phyloP scores from a whole-genome alignment of 805 yeast genomes.

The Kuraishia molischiana region DNA sequence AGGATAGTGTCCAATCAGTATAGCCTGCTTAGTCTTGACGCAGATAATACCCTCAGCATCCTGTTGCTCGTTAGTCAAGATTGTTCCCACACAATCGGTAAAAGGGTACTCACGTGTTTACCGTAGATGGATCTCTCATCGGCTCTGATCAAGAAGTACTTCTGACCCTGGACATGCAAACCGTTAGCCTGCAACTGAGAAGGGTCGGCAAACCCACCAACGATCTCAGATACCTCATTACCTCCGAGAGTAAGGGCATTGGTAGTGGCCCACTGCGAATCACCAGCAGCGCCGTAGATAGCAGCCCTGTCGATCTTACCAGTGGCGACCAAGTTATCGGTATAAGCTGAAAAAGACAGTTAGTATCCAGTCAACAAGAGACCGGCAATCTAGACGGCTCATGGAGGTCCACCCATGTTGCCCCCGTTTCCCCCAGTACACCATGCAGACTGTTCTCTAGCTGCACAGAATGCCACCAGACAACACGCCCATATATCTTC shows the following conservation, averaged over 20 bases:
- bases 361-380: no score
- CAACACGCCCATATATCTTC: no score
- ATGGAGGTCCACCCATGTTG: no score
- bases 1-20: slow-evolving; percentile 90
- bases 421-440: no score
- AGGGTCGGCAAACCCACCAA: slow-evolving; percentile 74
- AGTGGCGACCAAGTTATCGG: slow-evolving; percentile 84
- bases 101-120: slow-evolving; percentile 33
- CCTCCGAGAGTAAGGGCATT: slow-evolving; percentile 55
- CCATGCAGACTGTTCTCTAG: not conserved
- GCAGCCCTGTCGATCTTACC: slow-evolving; percentile 90
- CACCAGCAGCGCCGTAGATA: slow-evolving; percentile 90
- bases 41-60: slow-evolving; percentile 83
- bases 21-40: slow-evolving; percentile 91
- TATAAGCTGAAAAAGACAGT: slow-evolving; percentile 54
- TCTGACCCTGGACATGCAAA: slow-evolving; percentile 73
- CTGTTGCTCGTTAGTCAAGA: slow-evolving; percentile 14
- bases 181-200: slow-evolving; percentile 76
- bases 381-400: no score
- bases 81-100: not conserved
- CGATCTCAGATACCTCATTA: slow-evolving; percentile 65
- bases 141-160: slow-evolving; percentile 81
- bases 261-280: slow-evolving; percentile 87
- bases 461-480: not conserved
- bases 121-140: slow-evolving; percentile 94